These are phyloP conservation scores for Sanchytrium tribonematis DNA, from an alignment of 371 early-diverging fungal species.

Conservation along the genomic window DNA sequence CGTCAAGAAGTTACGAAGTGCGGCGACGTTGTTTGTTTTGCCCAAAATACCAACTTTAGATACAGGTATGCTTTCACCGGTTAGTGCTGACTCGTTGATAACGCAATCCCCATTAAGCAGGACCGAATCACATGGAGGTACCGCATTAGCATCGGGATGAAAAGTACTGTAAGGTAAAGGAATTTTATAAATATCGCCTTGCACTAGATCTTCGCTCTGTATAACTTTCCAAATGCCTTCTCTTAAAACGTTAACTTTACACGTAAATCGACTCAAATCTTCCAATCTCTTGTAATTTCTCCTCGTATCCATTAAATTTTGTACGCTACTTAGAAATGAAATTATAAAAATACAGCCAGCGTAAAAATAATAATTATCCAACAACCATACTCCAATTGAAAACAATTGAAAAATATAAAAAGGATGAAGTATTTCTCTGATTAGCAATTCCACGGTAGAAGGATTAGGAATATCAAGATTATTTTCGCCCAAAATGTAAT, in stretches of 20 bases:
- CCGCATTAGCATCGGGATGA: slow-evolving; percentile 6
- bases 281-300: slow-evolving; percentile 1
- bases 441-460: slow-evolving; percentile 32
- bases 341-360: slow-evolving; percentile 70
- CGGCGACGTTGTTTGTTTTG: neutral
- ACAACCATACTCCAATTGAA: slow-evolving; percentile 60
- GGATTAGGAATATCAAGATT: slow-evolving; percentile 49
- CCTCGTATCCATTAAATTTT: slow-evolving; percentile 3
- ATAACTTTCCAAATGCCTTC: neutral
- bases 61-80: slow-evolving; percentile 67
- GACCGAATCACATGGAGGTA: slow-evolving; percentile 78
- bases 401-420: slow-evolving; percentile 81
- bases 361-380: slow-evolving; percentile 81
- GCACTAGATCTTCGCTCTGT: slow-evolving; percentile 42
- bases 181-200: slow-evolving; percentile 77
- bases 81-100: slow-evolving; percentile 94
- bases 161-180: slow-evolving; percentile 6
- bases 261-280: slow-evolving; percentile 1
- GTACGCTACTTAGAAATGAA: slow-evolving; percentile 6
- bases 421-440: slow-evolving; percentile 72
- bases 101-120: slow-evolving; percentile 89
- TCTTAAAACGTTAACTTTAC: slow-evolving; percentile 1
- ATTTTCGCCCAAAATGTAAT: slow-evolving; percentile 54
- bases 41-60: slow-evolving; percentile 24
- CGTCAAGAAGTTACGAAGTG: neutral